Evolutionary conservation across 495 filamentous ascomycete species (phyloP), one percentile per base, ranked within the genome.

Genomic region (Sporormia fimetaria): DNA sequence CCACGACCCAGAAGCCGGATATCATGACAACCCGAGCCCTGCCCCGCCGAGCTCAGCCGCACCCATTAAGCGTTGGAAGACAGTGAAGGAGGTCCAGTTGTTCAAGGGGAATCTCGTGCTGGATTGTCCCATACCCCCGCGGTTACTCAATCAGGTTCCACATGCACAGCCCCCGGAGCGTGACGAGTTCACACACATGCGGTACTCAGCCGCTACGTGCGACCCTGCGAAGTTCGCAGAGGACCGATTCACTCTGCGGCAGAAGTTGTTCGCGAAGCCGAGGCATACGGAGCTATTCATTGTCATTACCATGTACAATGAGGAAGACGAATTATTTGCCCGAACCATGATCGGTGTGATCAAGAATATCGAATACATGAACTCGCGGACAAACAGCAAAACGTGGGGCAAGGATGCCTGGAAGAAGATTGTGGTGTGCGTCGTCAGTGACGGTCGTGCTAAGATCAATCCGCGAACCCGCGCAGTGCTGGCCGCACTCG

Each of bases 361-460:
- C 67, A 95, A 95, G 66, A 99, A 99, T 57, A 81, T 99, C 50
- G 84, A 94, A 62, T 84, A 87, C 65, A 92, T 99, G 83, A 93
- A 87, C 66, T 83, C 76, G 25, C 71, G 88, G 24, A 81, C 78
- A 4, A 80, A 77, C 50, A 94, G 87, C 59, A 92, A 88, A 63
- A 99, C 87, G 1, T 99, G 92, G 92, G 92, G 92, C 42, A 87
- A 83, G 61, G 90, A 99, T 54, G 85, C 87, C 3, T 99, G 92
- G 92, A 96, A 96, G 67, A 96, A 96, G 68, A 93, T 99, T 47
- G 92, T 99, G 9, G 92, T 99, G 11, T 99, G 92, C 57, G 78
- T 99, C 14, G 88, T 99, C 42, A 95, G 87, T 47, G 92, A 99
- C 52, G 92, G 92, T 42, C 90, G 90, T 77, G 85, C 80, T 28